Base-by-base conservation (phyloP, 257 asterid genomes). In the Anisodus tanguticus region DNA sequence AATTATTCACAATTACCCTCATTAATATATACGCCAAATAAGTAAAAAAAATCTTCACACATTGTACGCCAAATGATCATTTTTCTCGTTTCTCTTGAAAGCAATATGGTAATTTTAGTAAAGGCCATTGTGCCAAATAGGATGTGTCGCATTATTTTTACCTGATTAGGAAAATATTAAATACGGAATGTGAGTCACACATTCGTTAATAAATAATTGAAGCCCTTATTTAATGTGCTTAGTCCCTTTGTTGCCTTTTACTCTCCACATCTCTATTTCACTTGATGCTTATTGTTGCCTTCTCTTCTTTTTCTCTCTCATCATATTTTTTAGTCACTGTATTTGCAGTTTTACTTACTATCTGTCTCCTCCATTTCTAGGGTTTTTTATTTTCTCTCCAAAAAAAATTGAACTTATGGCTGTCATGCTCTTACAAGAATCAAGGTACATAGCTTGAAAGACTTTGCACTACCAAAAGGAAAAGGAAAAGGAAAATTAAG, bases 271-370 rank as follows among this genome's bases (percentile, higher is more conserved):
- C 54, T 39, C 54, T 26, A 9, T 19, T 69, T 37, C 53, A 9
- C 26, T 43, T 22, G 3, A 8, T 45, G 37, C 31, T 9, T 57
- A 49, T 54, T 47, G 11, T 26, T 17, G 39, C 22, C 66, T 64
- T 43, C 11, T 63, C 64, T 79, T 62, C 83, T 83, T 51, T 51
- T 60, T 79, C 87, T 67, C 89, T 83, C 54, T 58, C 90, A 83
- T 88, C 88, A 86, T 78, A 83, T 68, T 58, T 41, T 53, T 39
- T 69, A 41, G 74, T 66, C 74, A 66, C 74, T 66, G 74, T 66
- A 66, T 66, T 66, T 66, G 74, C 74, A 66, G 74, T 9, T 31
- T 41, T 66, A 66, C 74, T 8, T 66, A 6, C 53, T 69, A 35
- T 39, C 78, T 69, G 53, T 69, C 77, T 26, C 17, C 68, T 79